Evolutionary conservation across 2,329 filamentous ascomycete genomes (phyloP), one percentile per base, ranked within the genome.

Genomic region (Neopestalotiopsis clavispora): DNA sequence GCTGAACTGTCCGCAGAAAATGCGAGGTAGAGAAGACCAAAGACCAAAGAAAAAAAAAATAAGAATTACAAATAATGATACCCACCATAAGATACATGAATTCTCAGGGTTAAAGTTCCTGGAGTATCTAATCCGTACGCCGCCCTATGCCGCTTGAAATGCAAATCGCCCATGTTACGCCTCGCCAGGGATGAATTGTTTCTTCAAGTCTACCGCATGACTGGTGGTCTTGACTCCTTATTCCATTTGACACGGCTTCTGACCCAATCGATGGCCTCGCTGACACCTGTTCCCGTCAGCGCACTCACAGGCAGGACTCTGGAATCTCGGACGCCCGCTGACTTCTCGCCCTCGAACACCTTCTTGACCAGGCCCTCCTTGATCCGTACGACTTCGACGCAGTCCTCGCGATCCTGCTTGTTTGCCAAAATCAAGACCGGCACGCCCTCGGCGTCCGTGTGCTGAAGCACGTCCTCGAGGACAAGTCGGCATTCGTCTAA

Each of bases 361-460:
- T 93, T 94, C 82, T 97, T 92, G 65, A 99, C 95, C 67, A 98
- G 85, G 0, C 95, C 96, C 80, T 99, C 96, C 83, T 99, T 99
- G 78, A 99, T 98, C 72, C 94, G 87, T 70, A 98, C 95, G 2
- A 98, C 96, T 85, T 99, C 96, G 66, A 98, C 93, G 74, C 95
- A 98, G 81, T 98, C 96, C 81, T 99, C 96, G 1, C 95, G 85
- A 80, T 99, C 96, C 83, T 99, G 96, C 83, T 99, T 99, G 80
- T 99, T 99, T 70, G 96, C 96, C 72, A 99, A 83, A 63, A 99
- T 93, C 68, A 99, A 83, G 67, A 99, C 86, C 28, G 96, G 96
- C 71, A 99, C 94, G 13, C 96, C 95, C 75, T 94, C 93, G 2
- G 95, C 93, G 77, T 97, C 94, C 57, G 92, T 89, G 80, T 95